Conservation (phyloP, 2,329 filamentous ascomycete genomes). For the Tolypocladium ophioglossoides region DNA sequence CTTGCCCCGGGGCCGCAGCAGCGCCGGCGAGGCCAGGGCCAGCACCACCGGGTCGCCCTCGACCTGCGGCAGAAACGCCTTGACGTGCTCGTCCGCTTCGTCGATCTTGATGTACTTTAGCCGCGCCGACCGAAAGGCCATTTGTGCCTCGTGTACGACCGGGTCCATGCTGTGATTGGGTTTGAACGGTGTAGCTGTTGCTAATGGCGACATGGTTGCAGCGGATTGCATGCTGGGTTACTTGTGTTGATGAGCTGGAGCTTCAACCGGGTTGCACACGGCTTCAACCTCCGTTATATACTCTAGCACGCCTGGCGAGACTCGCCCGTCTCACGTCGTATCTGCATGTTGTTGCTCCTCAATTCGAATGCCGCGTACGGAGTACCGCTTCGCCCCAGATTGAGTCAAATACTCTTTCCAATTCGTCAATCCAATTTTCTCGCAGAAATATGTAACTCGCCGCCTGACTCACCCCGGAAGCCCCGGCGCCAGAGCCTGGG, state of each 20-base stretch:
- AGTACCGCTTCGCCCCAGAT: too few species aligned
- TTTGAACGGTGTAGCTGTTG: background rate
- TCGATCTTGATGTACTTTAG: conserved; percentile 10
- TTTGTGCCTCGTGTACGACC: background rate
- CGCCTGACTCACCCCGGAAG: background rate
- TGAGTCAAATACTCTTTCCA: background rate
- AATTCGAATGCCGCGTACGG: background rate
- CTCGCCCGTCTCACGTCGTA: background rate
- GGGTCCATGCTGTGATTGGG: background rate
- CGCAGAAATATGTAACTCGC: background rate
- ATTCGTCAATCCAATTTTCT: background rate
- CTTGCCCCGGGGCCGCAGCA: conserved; percentile 4
- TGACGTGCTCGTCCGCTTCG: conserved; percentile 7
- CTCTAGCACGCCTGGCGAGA: background rate
- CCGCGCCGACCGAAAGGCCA: conserved; percentile 7
- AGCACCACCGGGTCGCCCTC: conserved; percentile 7
- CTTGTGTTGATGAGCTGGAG: background rate
- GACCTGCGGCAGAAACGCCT: conserved; percentile 4
- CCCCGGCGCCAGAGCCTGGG: background rate
- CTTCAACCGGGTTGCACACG: background rate
- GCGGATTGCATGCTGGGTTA: background rate
- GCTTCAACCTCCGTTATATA: background rate
- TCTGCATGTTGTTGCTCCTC: background rate
- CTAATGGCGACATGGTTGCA: background rate
- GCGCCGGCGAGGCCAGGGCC: conserved; percentile 4